Base-by-base conservation (phyloP, 2,329 filamentous ascomycete genomes). In the Colletotrichum eremochloae region DNA sequence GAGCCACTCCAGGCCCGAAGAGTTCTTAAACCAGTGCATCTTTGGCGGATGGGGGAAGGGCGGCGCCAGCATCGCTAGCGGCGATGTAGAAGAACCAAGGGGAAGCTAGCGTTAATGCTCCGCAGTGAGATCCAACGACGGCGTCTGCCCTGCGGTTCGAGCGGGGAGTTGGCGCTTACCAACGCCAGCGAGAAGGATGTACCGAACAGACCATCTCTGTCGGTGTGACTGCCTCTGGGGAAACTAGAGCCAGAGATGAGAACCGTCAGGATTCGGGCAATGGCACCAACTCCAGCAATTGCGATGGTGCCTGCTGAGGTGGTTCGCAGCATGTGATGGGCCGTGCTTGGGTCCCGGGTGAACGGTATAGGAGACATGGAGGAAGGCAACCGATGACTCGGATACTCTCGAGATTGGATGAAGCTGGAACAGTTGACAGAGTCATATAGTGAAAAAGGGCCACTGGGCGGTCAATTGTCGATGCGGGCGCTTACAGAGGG, bases 171-270 rank as follows among this genome's bases (percentile, higher is more conserved):
- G 29, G 56, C 64, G 56, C 60, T 60, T 69, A 48, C 38, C 52
- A 46, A 64, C 38, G 56, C 66, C 53, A 65, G 65, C 58, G 55
- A 60, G 42, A 65, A 50, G n/a, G 53, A 55, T 11, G 55, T 64
- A 38, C 66, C 60, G 40, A 60, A 55, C 38, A 72, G 31, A 8
- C 61, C 55, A 55, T 40, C 24, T 48, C 46, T 61, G 5, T n/a
- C 61, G 18, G 12, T 29, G 5, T 44, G 56, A 42, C 61, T 61
- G 29, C 56, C 66, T 31, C 55, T n/a, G 24, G 58, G 53, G 31
- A 70, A 38, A 60, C 24, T 60, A 53, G 66, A 58, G 66, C 46
- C 44, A 18, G 36, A 61, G 33, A 56, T 38, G 33, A 57, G 38
- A 67, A 65, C 40, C 31, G 20, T 56, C 60, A 64, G 44, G 40